Conservation (phyloP, 23 red algal species). For the Agarophyton chilense region DNA sequence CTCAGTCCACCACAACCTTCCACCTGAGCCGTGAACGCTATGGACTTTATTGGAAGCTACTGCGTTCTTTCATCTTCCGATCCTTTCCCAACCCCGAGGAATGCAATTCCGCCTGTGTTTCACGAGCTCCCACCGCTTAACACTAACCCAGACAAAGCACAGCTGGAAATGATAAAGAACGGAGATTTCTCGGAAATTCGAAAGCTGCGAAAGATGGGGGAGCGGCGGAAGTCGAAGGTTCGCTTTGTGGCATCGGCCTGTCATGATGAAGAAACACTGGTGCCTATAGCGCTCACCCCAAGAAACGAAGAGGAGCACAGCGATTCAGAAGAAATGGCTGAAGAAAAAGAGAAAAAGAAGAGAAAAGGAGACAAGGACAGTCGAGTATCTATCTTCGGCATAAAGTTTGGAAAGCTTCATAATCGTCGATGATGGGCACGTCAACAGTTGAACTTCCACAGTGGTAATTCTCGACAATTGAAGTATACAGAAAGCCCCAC, state of each 20-base stretch:
- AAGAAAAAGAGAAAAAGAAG: background rate
- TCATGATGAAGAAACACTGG: slow-evolving; percentile 1
- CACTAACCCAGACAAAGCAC: background rate
- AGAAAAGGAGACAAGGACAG: background rate
- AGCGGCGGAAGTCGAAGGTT: slow-evolving; percentile 25
- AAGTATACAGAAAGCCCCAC: background rate
- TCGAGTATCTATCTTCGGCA: slow-evolving; percentile 24
- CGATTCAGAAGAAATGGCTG: background rate
- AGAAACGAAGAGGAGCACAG: background rate
- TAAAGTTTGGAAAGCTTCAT: slow-evolving; percentile 19
- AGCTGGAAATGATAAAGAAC: slow-evolving; percentile 30
- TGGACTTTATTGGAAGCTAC: slow-evolving; percentile 56
- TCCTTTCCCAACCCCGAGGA: slow-evolving; percentile 20
- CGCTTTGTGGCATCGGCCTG: slow-evolving; percentile 37
- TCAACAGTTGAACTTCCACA: background rate
- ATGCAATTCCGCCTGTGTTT: slow-evolving; percentile 11
- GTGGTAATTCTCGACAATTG: background rate
- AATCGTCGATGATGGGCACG: background rate
- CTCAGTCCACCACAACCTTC: too few relatives aligned
- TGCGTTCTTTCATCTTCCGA: slow-evolving; percentile 25
- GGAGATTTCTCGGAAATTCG: slow-evolving; percentile 37
- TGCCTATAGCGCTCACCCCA: slow-evolving; percentile 29
- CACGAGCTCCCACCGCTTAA: slow-evolving; percentile 29
- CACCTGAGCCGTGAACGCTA: too few relatives aligned
- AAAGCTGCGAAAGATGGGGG: slow-evolving; percentile 31